phyloP scores from a whole-genome alignment of 257 asterid species.

The Solanum neorickii region DNA sequence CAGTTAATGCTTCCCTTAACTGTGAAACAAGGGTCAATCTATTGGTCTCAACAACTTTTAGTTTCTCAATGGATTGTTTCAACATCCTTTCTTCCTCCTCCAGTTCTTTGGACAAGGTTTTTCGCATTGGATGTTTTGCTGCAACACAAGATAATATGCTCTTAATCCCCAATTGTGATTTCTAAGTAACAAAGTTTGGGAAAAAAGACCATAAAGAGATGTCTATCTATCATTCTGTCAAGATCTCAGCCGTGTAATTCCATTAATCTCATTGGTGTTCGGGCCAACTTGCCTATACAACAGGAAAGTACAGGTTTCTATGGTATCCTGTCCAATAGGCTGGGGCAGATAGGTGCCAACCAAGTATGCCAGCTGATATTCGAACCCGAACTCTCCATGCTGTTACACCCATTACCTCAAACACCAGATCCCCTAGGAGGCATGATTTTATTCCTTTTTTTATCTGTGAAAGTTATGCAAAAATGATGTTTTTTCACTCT shows the following conservation, averaged over 20 bases:
- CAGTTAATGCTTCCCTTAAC: constrained; percentile 58
- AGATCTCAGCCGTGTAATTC: not conserved
- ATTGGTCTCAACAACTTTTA: constrained; percentile 60
- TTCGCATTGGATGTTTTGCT: constrained; percentile 69
- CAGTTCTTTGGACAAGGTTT: constrained; percentile 48
- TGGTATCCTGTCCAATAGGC: not conserved
- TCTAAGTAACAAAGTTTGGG: not conserved
- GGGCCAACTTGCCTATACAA: not conserved
- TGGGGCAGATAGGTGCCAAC: not conserved
- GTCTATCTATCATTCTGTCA: not conserved
- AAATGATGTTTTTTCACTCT: not conserved
- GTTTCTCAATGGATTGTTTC: constrained; percentile 58
- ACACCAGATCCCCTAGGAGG: not conserved
- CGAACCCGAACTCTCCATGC: not conserved
- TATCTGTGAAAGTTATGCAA: not conserved
- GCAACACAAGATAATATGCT: constrained; percentile 9
- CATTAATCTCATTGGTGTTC: not conserved
- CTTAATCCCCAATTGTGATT: not conserved
- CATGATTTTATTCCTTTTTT: not conserved
- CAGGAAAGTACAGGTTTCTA: not conserved
- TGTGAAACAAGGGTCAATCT: constrained; percentile 59
- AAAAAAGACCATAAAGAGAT: not conserved
- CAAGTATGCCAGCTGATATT: not conserved
- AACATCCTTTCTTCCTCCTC: constrained; percentile 61
- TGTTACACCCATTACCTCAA: not conserved